Evolutionary conservation across 1,284 basidiomycete genomes (phyloP).

Genomic region (Trametes sp.): DNA sequence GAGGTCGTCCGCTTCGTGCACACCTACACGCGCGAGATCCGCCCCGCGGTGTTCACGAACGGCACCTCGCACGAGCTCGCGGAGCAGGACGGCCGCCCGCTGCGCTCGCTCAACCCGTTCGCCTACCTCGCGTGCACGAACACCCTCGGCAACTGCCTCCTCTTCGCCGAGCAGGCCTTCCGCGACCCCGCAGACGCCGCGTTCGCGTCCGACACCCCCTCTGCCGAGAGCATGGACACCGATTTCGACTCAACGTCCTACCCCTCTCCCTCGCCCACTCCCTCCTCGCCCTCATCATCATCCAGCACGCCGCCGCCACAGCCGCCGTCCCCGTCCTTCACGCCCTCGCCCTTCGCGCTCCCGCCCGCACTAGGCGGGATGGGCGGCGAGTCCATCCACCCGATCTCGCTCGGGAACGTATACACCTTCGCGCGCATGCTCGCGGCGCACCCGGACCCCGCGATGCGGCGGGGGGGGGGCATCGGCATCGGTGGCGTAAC

Average conservation of each 20-base stretch:
- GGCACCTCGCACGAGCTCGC: slow-evolving; percentile 21
- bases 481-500: slow-evolving; percentile 85
- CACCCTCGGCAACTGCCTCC: slow-evolving; percentile 73
- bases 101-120: slow-evolving; percentile 46
- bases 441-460: slow-evolving; percentile 46
- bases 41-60: slow-evolving; percentile 32
- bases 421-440: slow-evolving; percentile 64
- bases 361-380: slow-evolving; percentile 73
- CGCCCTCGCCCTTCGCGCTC: slow-evolving; percentile 54
- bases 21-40: slow-evolving; percentile 41
- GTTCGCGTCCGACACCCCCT: neutral
- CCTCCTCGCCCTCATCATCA: slow-evolving; percentile 14
- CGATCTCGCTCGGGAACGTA: slow-evolving; percentile 79
- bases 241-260: slow-evolving; percentile 23
- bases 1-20: slow-evolving; percentile 57
- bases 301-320: slow-evolving; percentile 20
- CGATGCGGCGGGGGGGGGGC: slow-evolving; percentile 59
- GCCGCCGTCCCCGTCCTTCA: slow-evolving; percentile 15
- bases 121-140: slow-evolving; percentile 73
- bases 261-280: neutral
- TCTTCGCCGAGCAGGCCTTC: slow-evolving; percentile 63
- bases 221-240: slow-evolving; percentile 14
- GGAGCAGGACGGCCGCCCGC: slow-evolving; percentile 44
- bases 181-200: slow-evolving; percentile 9
- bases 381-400: slow-evolving; percentile 78